phyloP scores from a whole-genome alignment of 139 green algal species.

The Chlorella sp. region DNA sequence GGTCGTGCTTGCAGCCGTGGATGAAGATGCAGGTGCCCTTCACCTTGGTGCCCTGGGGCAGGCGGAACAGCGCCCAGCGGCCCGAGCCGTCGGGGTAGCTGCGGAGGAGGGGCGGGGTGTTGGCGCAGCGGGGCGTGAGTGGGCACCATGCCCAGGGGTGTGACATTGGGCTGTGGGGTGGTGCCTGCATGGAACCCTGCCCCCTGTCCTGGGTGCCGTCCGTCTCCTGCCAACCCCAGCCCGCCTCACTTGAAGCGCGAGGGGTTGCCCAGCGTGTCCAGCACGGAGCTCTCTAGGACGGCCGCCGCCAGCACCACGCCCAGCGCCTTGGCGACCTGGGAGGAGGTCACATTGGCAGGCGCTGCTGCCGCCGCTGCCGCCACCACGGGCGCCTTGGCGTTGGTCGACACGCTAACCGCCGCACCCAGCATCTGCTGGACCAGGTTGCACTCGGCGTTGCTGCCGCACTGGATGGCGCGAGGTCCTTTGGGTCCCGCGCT shows the following conservation, averaged over 20 bases:
- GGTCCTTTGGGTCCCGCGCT: background rate
- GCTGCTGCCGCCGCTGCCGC: background rate
- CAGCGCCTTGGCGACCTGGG: background rate
- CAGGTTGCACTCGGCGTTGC: background rate
- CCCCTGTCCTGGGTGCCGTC: too few species aligned
- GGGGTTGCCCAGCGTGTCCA: background rate
- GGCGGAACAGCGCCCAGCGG: background rate
- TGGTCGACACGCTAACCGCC: background rate
- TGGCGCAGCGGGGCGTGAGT: too few species aligned
- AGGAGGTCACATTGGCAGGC: background rate
- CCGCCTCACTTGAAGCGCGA: background rate
- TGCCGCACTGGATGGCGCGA: background rate
- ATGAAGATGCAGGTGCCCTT: background rate
- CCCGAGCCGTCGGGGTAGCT: background rate
- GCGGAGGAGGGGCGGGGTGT: background rate
- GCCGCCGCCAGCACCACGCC: background rate
- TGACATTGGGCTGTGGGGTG: too few species aligned
- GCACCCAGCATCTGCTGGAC: background rate
- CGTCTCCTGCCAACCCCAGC: background rate
- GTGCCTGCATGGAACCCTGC: too few species aligned
- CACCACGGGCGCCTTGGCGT: background rate
- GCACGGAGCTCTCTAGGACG: background rate
- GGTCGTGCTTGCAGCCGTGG: conserved; percentile 17
- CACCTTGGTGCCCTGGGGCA: background rate
- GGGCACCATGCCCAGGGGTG: too few species aligned